Conservation (phyloP, 2,329 filamentous ascomycete genomes). For the Fusarium brachygibbosum region DNA sequence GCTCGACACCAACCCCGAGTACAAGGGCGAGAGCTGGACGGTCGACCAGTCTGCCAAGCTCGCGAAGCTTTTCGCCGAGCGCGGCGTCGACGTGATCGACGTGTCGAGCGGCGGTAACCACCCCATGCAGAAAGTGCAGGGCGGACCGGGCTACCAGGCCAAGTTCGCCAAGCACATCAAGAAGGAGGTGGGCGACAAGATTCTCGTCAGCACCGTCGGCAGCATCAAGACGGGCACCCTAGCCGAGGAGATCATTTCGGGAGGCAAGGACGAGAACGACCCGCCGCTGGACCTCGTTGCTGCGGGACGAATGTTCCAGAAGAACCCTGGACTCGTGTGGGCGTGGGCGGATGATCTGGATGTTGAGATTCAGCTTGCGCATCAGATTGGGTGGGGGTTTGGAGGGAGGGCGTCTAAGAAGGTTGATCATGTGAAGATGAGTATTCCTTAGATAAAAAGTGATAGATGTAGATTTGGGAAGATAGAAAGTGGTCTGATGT, state of each 20-base stretch:
- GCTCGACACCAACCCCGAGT: conserved; percentile 72
- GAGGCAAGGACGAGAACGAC: conserved; percentile 52
- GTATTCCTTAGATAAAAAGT: conserved; percentile 3
- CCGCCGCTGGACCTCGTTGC: conserved; percentile 63
- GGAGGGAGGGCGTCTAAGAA: conserved; percentile 54
- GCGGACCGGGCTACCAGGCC: conserved; percentile 77
- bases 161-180: conserved; percentile 79
- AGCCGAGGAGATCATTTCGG: conserved; percentile 63
- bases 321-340: conserved; percentile 70
- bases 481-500: neutral
- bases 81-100: conserved; percentile 81
- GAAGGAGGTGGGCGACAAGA: conserved; percentile 73
- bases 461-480: neutral
- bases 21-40: conserved; percentile 74
- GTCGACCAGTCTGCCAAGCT: conserved; percentile 73
- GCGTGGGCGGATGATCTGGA: conserved; percentile 68
- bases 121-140: conserved; percentile 67
- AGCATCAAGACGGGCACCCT: conserved; percentile 60
- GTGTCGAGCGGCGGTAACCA: conserved; percentile 78
- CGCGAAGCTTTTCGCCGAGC: conserved; percentile 72
- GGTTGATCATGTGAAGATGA: conserved; percentile 24
- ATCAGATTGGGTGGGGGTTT: conserved; percentile 70
- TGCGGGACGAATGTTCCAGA: conserved; percentile 68
- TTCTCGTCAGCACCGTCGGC: conserved; percentile 63
- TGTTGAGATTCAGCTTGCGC: conserved; percentile 61